Evolutionary conservation across 106 monocot genomes (phyloP), one percentile per base, ranked within the genome.

Genomic region (Acorus calamus): DNA sequence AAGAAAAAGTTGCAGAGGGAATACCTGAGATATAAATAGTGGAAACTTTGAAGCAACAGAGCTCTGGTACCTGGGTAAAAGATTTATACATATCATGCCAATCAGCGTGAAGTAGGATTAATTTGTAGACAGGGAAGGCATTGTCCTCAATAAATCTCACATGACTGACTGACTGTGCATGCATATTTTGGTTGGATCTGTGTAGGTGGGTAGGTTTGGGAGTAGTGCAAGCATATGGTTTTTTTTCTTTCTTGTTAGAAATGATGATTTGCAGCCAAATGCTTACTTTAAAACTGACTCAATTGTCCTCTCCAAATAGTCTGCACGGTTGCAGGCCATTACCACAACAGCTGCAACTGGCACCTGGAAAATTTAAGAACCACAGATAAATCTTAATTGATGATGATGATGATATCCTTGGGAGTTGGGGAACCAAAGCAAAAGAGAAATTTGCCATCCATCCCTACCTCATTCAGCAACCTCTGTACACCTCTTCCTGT

Each of bases 321-420:
- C 96, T 55, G 83, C 82, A 3, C 96, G 79, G 85, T 88, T 98
- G 78, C 87, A 98, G 55, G 96, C 91, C 96, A 98, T 98, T 60
- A 98, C 53, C 11, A 98, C 96, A 74, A 88, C 87, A 77, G 91
- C 96, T 66, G 96, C 96, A 59, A 91, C 80, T 75, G 84, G 80
- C 42, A 62, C 65, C 96, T 96, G 71, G 64, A 49, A 9, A 50
- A 59, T 70, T 53, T 62, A 65, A 14, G 0, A 60, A 60, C 12
- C 42, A 59, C 47, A 66, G 45, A 50, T 47, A 58, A 10, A 66
- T n/a, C 51, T 47, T 8, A 42, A 49, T 48, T 2, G 56, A 42
- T 8, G 62, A 47, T 14, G 14, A 5, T 63, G 7, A 6, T 8
- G 49, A 13, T 50, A 52, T 50, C 13, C 41, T 62, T 54, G 10